Conservation (phyloP, 2,329 filamentous ascomycete genomes). For the Alternaria triticimaculans region DNA sequence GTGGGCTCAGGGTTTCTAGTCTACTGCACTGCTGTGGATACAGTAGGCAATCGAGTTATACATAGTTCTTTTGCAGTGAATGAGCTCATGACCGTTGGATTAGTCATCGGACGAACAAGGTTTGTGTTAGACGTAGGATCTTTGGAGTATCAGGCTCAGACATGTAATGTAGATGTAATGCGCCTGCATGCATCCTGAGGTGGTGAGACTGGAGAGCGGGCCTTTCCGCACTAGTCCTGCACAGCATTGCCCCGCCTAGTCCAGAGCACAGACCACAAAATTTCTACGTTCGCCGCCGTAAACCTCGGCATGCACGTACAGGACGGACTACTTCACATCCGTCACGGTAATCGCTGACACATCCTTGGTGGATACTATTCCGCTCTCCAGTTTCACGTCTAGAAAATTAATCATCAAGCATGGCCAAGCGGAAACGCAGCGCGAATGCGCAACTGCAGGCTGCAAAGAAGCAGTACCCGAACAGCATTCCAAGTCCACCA, state of each 20-base stretch:
- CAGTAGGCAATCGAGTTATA: neutral
- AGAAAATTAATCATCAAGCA: constrained; percentile 2
- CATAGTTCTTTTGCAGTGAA: neutral
- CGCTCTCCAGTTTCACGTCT: neutral
- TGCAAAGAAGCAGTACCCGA: constrained; percentile 30
- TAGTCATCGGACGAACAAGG: too few species aligned
- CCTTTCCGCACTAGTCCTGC: neutral
- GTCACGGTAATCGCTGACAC: neutral
- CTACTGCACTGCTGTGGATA: neutral
- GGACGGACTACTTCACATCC: neutral
- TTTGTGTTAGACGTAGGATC: too few species aligned
- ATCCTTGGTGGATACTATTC: neutral
- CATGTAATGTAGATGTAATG: neutral
- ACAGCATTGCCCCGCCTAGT: neutral
- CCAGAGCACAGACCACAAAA: constrained; percentile 10
- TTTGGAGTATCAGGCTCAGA: too few species aligned
- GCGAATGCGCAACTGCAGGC: constrained; percentile 26
- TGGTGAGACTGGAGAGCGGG: neutral
- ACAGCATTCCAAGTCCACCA: constrained; percentile 35
- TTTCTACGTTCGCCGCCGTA: constrained; percentile 10
- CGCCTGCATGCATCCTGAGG: neutral
- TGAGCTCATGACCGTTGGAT: too few species aligned
- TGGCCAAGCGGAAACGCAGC: constrained; percentile 42
- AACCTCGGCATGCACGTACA: neutral
- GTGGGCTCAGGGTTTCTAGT: neutral